phyloP scores from a whole-genome alignment of 768 basidiomycete species.

The Sarcomyxa edulis region DNA sequence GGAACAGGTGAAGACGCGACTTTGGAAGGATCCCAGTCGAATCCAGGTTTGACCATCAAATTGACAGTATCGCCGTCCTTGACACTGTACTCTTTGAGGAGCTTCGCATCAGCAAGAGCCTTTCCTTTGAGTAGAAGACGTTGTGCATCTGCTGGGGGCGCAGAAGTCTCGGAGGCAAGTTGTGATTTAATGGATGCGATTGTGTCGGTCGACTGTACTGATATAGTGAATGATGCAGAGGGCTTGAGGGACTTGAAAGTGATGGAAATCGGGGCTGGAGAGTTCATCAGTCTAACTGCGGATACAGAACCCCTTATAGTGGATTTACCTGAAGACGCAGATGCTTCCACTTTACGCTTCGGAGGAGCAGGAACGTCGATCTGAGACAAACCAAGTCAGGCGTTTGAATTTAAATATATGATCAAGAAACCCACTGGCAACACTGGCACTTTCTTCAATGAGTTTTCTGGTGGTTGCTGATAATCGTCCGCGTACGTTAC shows the following conservation, averaged over 20 bases:
- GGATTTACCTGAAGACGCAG: slow-evolving; percentile 24
- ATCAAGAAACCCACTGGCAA: slow-evolving; percentile 46
- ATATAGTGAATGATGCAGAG: slow-evolving; percentile 64
- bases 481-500: slow-evolving; percentile 71
- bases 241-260: slow-evolving; percentile 94
- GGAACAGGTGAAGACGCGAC: slow-evolving; percentile 14
- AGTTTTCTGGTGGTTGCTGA: slow-evolving; percentile 62
- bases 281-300: too few relatives aligned
- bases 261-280: slow-evolving; percentile 51
- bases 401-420: slow-evolving; percentile 3
- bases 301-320: slow-evolving; percentile 1
- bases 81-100: slow-evolving; percentile 87
- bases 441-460: slow-evolving; percentile 64
- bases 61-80: slow-evolving; percentile 79
- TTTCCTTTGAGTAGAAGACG: slow-evolving; percentile 93
- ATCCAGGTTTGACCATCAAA: slow-evolving; percentile 79
- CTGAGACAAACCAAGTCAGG: slow-evolving; percentile 24
- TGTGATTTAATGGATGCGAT: slow-evolving; percentile 75
- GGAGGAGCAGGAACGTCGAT: slow-evolving; percentile 59
- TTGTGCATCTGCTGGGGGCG: slow-evolving; percentile 78
- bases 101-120: slow-evolving; percentile 81
- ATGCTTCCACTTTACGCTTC: slow-evolving; percentile 34
- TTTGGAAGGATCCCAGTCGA: slow-evolving; percentile 55
- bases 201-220: slow-evolving; percentile 77
- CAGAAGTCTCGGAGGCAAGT: slow-evolving; percentile 59